Base-by-base conservation (phyloP, 164 flowering plant species). In the Berberis thunbergii region DNA sequence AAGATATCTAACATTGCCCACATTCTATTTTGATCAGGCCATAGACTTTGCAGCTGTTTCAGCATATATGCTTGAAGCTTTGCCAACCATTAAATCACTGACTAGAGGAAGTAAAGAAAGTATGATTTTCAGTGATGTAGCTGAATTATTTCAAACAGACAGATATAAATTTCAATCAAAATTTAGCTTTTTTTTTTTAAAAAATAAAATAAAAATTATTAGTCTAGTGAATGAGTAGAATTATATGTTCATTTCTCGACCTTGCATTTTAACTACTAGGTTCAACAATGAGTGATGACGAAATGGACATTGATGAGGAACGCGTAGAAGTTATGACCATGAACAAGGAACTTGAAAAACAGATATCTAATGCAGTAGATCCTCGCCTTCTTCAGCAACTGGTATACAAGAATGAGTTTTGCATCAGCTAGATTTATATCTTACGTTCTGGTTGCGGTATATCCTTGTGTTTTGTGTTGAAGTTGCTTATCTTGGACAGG, bases 361-460 rank as follows among this genome's bases (percentile, higher is more conserved):
- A 94, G 69, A 94, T 94, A 55, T 72, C 75, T 38, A 79, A 74
- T 73, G 87, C 96, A 7, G 76, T 91, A 52, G 84, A 86, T 80
- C 69, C 96, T 13, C 81, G 82, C 54, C 83, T 94, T 78, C 91
- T 94, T 73, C 76, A 84, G 73, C 95, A 85, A 70, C 68, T 94
- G 87, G 98, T 94, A 80, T 69, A 78, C 55, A n/a, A 45, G 7
- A 3, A 8, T 50, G 7, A 50, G 3, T 5, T 10, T 50, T 2
- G 7, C 54, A 50, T 50, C 54, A 50, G 9, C 2, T 59, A 43
- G 39, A 8, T 8, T 50, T 9, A 5, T n/a, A 8, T n/a, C 12
- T 50, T 50, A 5, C 9, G 3, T 50, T n/a, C 11, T 6, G 12
- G 7, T 50, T 6, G 54, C 12, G 2, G 2, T 5, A 8, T 10